A percentile compares a stretch with the other conserved stretches of the same genome.
These are phyloP conservation scores for Russula brevipes DNA, from an alignment of 768 basidiomycete genomes.

Conservation along the genomic window DNA sequence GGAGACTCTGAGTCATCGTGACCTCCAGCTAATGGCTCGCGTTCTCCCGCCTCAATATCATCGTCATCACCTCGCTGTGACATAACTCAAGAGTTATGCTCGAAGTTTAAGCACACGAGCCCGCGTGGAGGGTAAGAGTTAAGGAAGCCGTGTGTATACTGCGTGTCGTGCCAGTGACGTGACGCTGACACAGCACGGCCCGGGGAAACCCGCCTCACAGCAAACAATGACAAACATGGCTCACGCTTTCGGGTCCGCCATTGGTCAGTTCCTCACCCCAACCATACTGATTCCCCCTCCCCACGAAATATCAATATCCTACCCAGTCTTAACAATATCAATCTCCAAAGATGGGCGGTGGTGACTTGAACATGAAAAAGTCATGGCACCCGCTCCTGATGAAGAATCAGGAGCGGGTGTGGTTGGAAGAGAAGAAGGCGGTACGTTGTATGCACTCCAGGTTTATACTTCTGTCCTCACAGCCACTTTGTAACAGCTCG, in stretches of 20 bases:
- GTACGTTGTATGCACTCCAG: slow-evolving; percentile 42
- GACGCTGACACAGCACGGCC: background rate
- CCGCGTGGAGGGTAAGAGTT: background rate
- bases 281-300: slow-evolving; percentile 7
- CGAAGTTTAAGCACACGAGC: background rate
- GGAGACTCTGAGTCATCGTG: slow-evolving; percentile 20
- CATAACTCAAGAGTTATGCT: slow-evolving; percentile 24
- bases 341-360: slow-evolving; percentile 85
- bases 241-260: background rate
- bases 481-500: slow-evolving; percentile 52
- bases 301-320: background rate
- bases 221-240: slow-evolving; percentile 15
- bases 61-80: slow-evolving; percentile 28
- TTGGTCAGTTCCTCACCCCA: background rate
- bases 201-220: background rate
- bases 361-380: slow-evolving; percentile 98
- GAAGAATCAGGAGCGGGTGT: slow-evolving; percentile 98
- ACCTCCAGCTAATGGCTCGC: slow-evolving; percentile 29
- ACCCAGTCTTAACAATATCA: slow-evolving; percentile 25
- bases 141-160: background rate
- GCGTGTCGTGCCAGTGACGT: background rate
- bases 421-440: slow-evolving; percentile 97
- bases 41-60: slow-evolving; percentile 33
- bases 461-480: background rate
- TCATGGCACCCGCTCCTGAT: slow-evolving; percentile 98